Percentiles rank a stretch among this genome's conserved stretches.
Conservation (phyloP, 371 early-diverging fungal genomes). For the Mortierella sp. region DNA sequence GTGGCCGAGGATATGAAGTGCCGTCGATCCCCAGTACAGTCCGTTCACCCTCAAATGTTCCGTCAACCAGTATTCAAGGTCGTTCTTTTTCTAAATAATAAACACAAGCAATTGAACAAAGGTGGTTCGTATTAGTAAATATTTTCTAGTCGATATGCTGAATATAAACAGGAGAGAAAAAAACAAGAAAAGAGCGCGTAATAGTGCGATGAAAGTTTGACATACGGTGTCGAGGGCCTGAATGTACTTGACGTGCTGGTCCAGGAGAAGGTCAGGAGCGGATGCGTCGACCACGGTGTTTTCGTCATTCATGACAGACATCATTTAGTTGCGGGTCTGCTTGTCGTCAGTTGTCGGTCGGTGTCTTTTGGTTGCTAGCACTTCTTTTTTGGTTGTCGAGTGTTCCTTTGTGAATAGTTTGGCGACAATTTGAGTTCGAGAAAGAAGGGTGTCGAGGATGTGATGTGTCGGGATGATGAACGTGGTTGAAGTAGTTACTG, state of each 20-base stretch:
- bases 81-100: slow-evolving; percentile 74
- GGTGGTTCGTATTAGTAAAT: slow-evolving; percentile 3
- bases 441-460: not conserved
- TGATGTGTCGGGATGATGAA: not conserved
- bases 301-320: slow-evolving; percentile 21
- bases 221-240: slow-evolving; percentile 78
- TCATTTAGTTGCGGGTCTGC: slow-evolving; percentile 4
- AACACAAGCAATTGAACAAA: not conserved
- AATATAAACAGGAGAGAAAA: not conserved
- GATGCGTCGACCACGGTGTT: slow-evolving; percentile 14
- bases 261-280: slow-evolving; percentile 60
- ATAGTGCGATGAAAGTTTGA: not conserved
- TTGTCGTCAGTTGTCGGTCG: not conserved
- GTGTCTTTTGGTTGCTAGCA: not conserved
- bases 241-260: slow-evolving; percentile 87
- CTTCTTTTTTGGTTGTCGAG: not conserved
- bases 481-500: too few relatives aligned
- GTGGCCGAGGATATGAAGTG: slow-evolving; percentile 80
- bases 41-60: slow-evolving; percentile 94
- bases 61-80: slow-evolving; percentile 93
- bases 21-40: slow-evolving; percentile 95
- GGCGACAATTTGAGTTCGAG: not conserved
- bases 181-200: not conserved
- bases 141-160: not conserved
- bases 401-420: not conserved